These are phyloP conservation scores for Ceratocystis alfenasii DNA, from an alignment of 2,329 filamentous ascomycete species.

Conservation along the genomic window DNA sequence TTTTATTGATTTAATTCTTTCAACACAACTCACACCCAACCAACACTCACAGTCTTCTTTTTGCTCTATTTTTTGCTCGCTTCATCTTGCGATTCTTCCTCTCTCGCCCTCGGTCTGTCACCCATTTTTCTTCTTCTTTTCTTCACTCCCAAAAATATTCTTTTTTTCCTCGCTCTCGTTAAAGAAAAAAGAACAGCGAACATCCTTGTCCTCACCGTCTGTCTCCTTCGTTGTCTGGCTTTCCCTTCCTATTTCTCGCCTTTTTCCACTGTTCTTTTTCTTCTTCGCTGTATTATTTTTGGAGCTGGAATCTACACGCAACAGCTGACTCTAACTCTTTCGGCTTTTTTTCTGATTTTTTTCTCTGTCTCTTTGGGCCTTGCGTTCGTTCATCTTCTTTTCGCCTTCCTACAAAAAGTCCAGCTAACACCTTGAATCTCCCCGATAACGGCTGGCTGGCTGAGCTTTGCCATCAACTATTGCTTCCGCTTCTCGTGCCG, in stretches of 20 bases:
- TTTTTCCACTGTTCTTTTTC: neutral
- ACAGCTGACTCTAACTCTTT: neutral
- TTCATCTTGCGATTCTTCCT: neutral
- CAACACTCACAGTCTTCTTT: neutral
- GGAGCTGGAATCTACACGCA: neutral
- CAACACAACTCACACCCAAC: neutral
- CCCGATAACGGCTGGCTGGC: too few species aligned
- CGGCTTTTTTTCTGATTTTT: neutral
- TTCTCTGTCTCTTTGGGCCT: neutral
- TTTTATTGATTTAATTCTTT: neutral
- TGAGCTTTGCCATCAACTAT: too few species aligned
- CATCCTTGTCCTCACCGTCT: constrained; percentile 7
- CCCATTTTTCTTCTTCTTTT: neutral
- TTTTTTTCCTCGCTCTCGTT: constrained; percentile 6
- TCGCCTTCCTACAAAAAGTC: neutral
- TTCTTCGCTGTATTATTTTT: constrained; percentile 1
- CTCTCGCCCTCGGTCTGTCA: neutral
- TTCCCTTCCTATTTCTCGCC: neutral
- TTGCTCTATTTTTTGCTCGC: neutral
- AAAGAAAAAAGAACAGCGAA: neutral
- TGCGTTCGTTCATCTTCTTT: neutral
- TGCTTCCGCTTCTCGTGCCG: too few species aligned
- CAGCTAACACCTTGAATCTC: neutral
- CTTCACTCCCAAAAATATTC: neutral
- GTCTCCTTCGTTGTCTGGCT: constrained; percentile 9